Percentiles rank a stretch among this genome's conserved stretches.
Conservation (phyloP, 805 yeast species). For the Wickerhamiella musiphila region DNA sequence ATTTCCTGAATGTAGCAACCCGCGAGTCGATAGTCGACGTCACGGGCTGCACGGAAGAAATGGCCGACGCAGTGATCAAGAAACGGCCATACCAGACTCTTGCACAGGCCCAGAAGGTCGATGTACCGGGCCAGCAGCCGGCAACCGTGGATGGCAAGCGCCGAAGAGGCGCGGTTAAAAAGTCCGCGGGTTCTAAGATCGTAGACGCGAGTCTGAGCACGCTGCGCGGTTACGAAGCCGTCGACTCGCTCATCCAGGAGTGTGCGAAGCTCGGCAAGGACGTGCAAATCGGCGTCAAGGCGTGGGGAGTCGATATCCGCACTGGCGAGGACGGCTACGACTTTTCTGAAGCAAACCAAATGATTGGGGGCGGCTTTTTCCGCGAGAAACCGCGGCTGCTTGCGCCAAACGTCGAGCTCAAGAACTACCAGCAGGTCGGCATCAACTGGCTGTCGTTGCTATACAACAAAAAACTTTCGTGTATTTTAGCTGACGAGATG, state of each 20-base stretch:
- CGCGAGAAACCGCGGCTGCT: constrained; percentile 55
- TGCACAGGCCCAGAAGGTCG: constrained; percentile 39
- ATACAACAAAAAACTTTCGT: constrained; percentile 63
- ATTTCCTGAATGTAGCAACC: constrained; percentile 65
- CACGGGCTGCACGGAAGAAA: constrained; percentile 46
- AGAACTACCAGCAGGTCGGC: constrained; percentile 93
- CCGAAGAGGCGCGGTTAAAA: constrained; percentile 28
- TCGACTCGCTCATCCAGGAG: constrained; percentile 71
- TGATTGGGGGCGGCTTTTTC: constrained; percentile 30
- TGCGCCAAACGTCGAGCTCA: constrained; percentile 46
- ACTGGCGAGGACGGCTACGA: too few relatives aligned
- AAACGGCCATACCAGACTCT: constrained; percentile 55
- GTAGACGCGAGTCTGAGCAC: constrained; percentile 54
- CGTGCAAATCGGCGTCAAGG: constrained; percentile 52
- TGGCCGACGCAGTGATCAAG: constrained; percentile 46
- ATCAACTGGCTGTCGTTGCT: constrained; percentile 78
- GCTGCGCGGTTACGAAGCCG: constrained; percentile 80
- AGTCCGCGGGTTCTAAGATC: constrained; percentile 54
- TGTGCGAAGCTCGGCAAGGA: constrained; percentile 63
- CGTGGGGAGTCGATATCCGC: constrained; percentile 76
- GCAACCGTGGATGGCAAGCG: constrained; percentile 19
- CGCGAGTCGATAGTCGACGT: constrained; percentile 65
- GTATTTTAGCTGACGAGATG: constrained; percentile 97
- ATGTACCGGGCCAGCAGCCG: constrained; percentile 25
- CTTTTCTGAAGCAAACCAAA: constrained; percentile 29